These are phyloP conservation scores for Penicillium glabrum DNA, from an alignment of 2,329 filamentous ascomycete species.

Conservation along the genomic window DNA sequence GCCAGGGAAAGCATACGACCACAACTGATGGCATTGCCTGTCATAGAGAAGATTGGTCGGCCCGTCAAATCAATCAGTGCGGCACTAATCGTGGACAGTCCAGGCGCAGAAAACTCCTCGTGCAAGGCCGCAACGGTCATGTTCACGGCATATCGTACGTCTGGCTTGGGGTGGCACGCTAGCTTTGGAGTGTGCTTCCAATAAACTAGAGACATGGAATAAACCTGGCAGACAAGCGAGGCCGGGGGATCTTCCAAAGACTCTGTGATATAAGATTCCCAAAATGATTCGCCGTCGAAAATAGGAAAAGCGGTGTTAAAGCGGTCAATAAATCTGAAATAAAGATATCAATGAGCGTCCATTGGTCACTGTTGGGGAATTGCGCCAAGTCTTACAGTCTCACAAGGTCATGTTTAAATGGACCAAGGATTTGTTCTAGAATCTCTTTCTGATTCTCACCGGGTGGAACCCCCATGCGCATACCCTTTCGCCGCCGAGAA, in stretches of 20 bases:
- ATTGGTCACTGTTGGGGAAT: neutral
- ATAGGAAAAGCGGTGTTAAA: conserved; percentile 63
- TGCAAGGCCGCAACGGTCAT: conserved; percentile 61
- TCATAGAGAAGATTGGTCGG: conserved; percentile 60
- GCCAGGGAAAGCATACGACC: conserved; percentile 55
- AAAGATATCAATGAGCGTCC: neutral
- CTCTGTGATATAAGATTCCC: conserved; percentile 48
- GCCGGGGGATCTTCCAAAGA: conserved; percentile 54
- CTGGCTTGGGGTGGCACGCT: conserved; percentile 51
- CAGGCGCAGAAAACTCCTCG: conserved; percentile 59
- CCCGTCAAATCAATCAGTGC: conserved; percentile 61
- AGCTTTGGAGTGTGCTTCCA: conserved; percentile 54
- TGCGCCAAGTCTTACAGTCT: conserved; percentile 44
- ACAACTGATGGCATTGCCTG: conserved; percentile 57
- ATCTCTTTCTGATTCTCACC: conserved; percentile 54
- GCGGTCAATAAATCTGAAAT: conserved; percentile 53
- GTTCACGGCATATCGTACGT: conserved; percentile 63
- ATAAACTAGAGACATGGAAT: conserved; percentile 59
- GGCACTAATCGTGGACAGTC: conserved; percentile 59
- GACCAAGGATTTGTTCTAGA: conserved; percentile 60
- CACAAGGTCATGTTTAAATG: conserved; percentile 53
- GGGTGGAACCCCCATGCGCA: conserved; percentile 43
- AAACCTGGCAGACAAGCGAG: conserved; percentile 57
- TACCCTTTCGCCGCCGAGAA: conserved; percentile 50
- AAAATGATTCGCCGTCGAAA: conserved; percentile 57